Evolutionary conservation across 2,329 filamentous ascomycete species (phyloP).

Genomic region (Aspergillus brasiliensis): DNA sequence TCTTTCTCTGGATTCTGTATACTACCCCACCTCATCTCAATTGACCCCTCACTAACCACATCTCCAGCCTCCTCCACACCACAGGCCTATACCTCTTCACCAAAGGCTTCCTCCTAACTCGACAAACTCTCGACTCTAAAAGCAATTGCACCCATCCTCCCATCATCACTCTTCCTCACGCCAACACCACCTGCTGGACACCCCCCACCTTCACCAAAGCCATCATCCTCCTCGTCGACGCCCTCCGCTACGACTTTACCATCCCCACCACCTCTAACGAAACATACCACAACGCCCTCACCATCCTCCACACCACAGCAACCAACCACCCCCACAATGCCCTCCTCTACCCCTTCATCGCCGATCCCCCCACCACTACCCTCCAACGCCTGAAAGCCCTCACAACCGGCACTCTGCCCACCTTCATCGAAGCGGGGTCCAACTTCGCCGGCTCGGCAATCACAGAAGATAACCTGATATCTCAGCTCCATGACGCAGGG

Average conservation of each 20-base stretch:
- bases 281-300: slow-evolving; percentile 82
- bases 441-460: slow-evolving; percentile 95
- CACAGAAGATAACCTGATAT: slow-evolving; percentile 80
- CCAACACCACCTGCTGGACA: slow-evolving; percentile 73
- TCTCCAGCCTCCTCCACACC: background rate
- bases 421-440: slow-evolving; percentile 87
- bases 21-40: background rate
- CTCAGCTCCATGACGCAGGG: slow-evolving; percentile 63
- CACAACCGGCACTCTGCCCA: slow-evolving; percentile 92
- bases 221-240: slow-evolving; percentile 86
- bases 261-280: slow-evolving; percentile 61
- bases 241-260: slow-evolving; percentile 94
- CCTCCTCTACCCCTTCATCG: slow-evolving; percentile 90
- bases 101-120: slow-evolving; percentile 87
- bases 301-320: slow-evolving; percentile 81
- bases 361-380: slow-evolving; percentile 91
- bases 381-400: slow-evolving; percentile 88
- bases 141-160: slow-evolving; percentile 13
- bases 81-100: slow-evolving; percentile 67
- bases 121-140: slow-evolving; percentile 66
- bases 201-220: slow-evolving; percentile 89
- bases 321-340: slow-evolving; percentile 73
- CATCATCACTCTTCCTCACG: background rate
- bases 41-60: background rate
- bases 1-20: slow-evolving; percentile 4